Base-by-base conservation (phyloP, 2,329 filamentous ascomycete species). In the Cadophora sp. region DNA sequence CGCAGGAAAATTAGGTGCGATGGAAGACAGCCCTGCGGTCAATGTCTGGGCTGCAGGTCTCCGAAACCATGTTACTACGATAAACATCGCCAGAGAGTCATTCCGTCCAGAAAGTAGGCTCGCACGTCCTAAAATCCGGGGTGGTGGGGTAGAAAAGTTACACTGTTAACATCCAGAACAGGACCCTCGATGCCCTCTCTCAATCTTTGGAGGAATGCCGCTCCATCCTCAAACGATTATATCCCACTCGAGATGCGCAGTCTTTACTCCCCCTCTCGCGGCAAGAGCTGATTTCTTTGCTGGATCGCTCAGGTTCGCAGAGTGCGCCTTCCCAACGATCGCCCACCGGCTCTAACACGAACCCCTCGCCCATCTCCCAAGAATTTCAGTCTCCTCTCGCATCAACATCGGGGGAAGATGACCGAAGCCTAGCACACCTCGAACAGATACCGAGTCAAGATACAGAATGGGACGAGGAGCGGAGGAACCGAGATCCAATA, bases 1-100 rank as follows among this genome's bases (percentile, higher is more conserved):
- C 86, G 92, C 73, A 87, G 92, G 70, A 96, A 95, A 80, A 95
- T 95, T 37, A 90, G 92, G 71, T 96, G 92, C 77, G 92, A 94
- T 81, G 92, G 92, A 65, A 87, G 90, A 72, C 90, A 93, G 76
- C 92, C 92, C 12, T 96, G 92, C 77, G 91, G 92, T 46, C 92
- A 94, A 77, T 96, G 92, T 77, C 86, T 92, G 67, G 94, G 92
- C 79, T 94, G 93, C 77, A 89, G 92, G 66, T 91, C 92, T 70
- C 90, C 91, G 4, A 92, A 94, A 78, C 85, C 88, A 65, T 95
- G 92, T 77, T 89, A 90, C 75, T 95, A 95, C 79, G 91, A 93
- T 73, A 93, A 94, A 80, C 92, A 93, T 71, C 86, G 91, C 19
- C 91, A 92, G 78, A 84, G 91, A 69, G 88, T 92, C 11, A 90